phyloP scores from a whole-genome alignment of 495 filamentous ascomycete genomes.

The Thermochaetoides thermophila region DNA sequence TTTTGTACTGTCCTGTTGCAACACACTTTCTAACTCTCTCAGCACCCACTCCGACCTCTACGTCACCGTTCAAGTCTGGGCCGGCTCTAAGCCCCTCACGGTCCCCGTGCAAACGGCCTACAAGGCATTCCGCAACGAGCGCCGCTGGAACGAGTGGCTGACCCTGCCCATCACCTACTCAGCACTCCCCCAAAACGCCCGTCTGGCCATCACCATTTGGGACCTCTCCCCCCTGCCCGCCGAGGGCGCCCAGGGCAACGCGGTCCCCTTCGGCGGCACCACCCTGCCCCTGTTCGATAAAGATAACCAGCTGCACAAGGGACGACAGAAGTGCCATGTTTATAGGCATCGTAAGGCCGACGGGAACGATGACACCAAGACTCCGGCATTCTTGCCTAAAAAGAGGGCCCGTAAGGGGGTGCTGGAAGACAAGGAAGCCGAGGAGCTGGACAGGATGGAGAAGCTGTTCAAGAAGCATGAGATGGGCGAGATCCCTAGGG shows the following conservation, averaged over 20 bases:
- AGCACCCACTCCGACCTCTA: conserved; percentile 73
- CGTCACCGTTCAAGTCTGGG: conserved; percentile 84
- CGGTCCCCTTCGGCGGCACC: conserved; percentile 85
- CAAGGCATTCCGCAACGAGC: conserved; percentile 64
- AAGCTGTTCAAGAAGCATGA: conserved; percentile 93
- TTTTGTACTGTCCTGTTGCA: too few relatives aligned
- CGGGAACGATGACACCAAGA: conserved; percentile 65
- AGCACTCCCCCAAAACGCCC: conserved; percentile 59
- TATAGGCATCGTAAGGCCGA: conserved; percentile 75
- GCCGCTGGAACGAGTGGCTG: conserved; percentile 95
- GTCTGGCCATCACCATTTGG: conserved; percentile 90
- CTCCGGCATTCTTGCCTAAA: conserved; percentile 47
- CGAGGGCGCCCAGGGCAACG: conserved; percentile 49
- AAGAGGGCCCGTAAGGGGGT: conserved; percentile 31
- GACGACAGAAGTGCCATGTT: conserved; percentile 79
- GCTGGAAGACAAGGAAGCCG: conserved; percentile 42
- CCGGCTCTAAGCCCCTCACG: conserved; percentile 86
- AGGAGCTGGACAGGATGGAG: conserved; percentile 72
- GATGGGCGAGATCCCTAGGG: conserved; percentile 82
- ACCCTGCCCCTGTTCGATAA: conserved; percentile 81
- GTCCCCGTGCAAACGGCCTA: conserved; percentile 86
- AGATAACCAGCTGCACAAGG: conserved; percentile 77
- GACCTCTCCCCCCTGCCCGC: conserved; percentile 71
- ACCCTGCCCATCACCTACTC: conserved; percentile 70
- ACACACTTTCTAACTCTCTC: conserved; percentile 2